These are phyloP conservation scores for Arxiozyma heterogenica DNA, from an alignment of 1,139 yeast genomes.

Conservation along the genomic window DNA sequence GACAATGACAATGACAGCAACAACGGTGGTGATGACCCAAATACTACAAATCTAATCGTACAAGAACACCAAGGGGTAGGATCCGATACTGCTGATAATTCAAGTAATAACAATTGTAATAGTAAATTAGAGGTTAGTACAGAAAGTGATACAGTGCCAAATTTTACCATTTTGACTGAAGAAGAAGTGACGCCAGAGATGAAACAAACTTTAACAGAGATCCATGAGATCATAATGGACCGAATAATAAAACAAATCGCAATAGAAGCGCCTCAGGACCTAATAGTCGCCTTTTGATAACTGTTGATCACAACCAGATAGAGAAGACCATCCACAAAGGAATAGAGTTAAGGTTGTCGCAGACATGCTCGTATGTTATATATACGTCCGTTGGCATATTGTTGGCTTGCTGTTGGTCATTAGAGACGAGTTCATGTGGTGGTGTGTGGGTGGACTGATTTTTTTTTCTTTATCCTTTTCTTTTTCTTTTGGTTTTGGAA, in stretches of 20 bases:
- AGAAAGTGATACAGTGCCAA: background rate
- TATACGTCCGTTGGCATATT: background rate
- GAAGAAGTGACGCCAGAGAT: constrained; percentile 1
- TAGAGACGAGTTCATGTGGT: background rate
- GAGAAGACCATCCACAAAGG: background rate
- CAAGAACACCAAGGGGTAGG: background rate
- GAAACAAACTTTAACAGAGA: constrained; percentile 1
- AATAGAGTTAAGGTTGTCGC: too few relatives aligned
- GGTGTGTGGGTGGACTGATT: background rate
- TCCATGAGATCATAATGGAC: constrained; percentile 1
- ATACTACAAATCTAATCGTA: background rate
- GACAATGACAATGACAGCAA: too few relatives aligned
- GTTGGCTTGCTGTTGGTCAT: background rate
- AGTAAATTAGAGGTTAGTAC: background rate
- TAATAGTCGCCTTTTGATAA: background rate
- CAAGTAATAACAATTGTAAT: background rate
- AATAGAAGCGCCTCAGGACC: background rate
- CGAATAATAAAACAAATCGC: background rate
- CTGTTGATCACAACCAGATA: background rate
- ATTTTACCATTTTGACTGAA: background rate
- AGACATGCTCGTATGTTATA: too few relatives aligned
- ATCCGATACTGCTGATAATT: background rate
- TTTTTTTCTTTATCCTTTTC: too few relatives aligned
- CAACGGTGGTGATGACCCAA: background rate
- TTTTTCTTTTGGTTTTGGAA: background rate